Base-by-base conservation (phyloP, 805 yeast genomes). In the Metschnikowia lunata region DNA sequence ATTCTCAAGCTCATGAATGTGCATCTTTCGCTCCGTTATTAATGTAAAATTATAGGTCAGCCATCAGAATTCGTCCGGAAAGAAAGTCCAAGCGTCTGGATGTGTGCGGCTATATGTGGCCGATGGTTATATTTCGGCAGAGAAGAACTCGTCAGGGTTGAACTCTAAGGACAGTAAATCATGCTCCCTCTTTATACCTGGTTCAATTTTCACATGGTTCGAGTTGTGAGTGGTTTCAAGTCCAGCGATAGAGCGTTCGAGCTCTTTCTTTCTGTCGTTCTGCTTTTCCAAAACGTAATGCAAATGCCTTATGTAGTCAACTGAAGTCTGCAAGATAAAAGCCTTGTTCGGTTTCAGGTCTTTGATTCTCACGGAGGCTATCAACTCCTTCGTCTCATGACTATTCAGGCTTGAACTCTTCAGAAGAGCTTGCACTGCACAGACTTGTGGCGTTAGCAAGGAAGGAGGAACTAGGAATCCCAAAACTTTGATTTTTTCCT, bases 281-380 rank as follows among this genome's bases (percentile, higher is more conserved):
- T 85, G 93, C 40, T 69, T 67, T 7, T 68, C 66, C 55, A 83
- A 65, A 6, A 85, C 87, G 42, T 76, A 74, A 49, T 79, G 75
- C 49, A 88, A 69, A 60, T 82, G 83, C 8, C 63, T 70, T 37
- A 89, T 80, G 61, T 90, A 89, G 38, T 86, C 95, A 15, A 89
- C 95, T 1, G 95, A 78, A 56, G 82, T 80, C 54, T 79, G 76
- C 47, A 89, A 71, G 39, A 88, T 85, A 6, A 85, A 80, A 26
- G 90, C 82, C 64, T 89, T 89, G 60, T 88, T 87, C 1, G 96
- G 91, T 59, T 83, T 85, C 2, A 82, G 72, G 50, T 87, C 93
- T 51, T 74, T 83, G 4, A 72, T 72, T 45, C 68, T 68, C 26
- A 74, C 74, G 11, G 67, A 56, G 9, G 66, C 53, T 30, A 70